Percentiles rank a stretch among this genome's conserved stretches.
Evolutionary conservation across 2,329 filamentous ascomycete genomes (phyloP).

Genomic region (Monilinia laxa): DNA sequence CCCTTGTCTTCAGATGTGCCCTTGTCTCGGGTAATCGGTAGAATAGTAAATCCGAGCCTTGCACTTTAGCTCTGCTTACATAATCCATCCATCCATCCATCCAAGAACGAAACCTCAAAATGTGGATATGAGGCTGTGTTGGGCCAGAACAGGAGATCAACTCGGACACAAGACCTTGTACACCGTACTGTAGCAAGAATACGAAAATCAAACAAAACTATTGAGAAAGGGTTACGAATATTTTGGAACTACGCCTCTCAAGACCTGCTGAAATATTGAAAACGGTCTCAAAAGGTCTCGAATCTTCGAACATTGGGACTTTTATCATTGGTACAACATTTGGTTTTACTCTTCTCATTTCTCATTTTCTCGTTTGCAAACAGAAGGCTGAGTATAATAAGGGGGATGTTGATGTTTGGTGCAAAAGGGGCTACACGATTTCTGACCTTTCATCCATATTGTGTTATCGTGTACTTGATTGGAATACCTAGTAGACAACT

Average conservation of each 20-base stretch:
- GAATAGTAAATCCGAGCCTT: background rate
- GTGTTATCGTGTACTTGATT: background rate
- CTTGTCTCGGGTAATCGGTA: slow-evolving; percentile 9
- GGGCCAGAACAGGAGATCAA: slow-evolving; percentile 12
- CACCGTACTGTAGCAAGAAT: background rate
- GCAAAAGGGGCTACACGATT: slow-evolving; percentile 6
- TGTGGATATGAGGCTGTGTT: slow-evolving; percentile 18
- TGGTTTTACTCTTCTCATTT: background rate
- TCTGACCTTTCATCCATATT: background rate
- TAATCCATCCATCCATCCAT: background rate
- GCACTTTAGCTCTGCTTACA: background rate
- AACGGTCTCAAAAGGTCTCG: background rate
- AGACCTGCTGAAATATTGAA: slow-evolving; percentile 20
- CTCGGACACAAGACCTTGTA: background rate
- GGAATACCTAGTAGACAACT: slow-evolving; percentile 11
- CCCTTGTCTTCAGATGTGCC: slow-evolving; percentile 6
- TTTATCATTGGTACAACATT: background rate
- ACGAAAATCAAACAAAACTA: slow-evolving; percentile 3
- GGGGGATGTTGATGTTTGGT: slow-evolving; percentile 1
- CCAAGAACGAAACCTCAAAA: background rate
- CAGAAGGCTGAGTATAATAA: slow-evolving; percentile 18
- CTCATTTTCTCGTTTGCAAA: slow-evolving; percentile 12
- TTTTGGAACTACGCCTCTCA: slow-evolving; percentile 18
- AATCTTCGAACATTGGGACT: background rate
- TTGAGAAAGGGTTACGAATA: background rate